These are phyloP conservation scores for Phytophthora colocasiae DNA, from an alignment of 352 stramenopile species.

Conservation along the genomic window DNA sequence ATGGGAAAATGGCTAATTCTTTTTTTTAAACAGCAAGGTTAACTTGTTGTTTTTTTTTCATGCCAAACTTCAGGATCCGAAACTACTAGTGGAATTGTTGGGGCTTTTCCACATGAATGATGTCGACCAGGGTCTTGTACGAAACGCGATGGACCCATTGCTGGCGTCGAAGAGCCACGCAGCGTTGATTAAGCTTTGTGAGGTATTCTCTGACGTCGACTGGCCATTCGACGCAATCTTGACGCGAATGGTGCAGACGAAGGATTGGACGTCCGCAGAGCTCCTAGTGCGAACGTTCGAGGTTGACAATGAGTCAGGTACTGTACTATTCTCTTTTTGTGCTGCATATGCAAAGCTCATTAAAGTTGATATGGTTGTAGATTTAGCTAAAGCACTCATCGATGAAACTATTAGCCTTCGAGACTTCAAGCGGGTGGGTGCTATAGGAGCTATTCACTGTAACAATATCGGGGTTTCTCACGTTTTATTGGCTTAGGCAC, in stretches of 20 bases:
- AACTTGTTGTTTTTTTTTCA: neutral
- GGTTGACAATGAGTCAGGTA: constrained; percentile 15
- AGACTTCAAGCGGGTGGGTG: constrained; percentile 66
- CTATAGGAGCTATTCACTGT: neutral
- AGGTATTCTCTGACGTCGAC: constrained; percentile 36
- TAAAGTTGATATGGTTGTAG: neutral
- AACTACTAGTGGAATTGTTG: constrained; percentile 66
- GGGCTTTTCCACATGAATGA: constrained; percentile 61
- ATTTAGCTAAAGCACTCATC: constrained; percentile 49
- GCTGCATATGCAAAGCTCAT: neutral
- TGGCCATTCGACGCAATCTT: constrained; percentile 51
- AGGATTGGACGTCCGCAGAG: constrained; percentile 72
- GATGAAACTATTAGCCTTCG: constrained; percentile 56
- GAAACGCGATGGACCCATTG: constrained; percentile 29
- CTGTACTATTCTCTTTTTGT: neutral
- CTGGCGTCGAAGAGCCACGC: constrained; percentile 53
- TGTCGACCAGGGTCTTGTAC: constrained; percentile 33
- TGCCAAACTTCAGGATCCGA: constrained; percentile 43
- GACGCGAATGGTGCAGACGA: constrained; percentile 46
- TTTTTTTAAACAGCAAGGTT: neutral
- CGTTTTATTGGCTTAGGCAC: constrained; percentile 37
- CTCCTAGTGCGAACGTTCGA: constrained; percentile 55
- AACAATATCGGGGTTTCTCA: neutral
- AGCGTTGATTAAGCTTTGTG: constrained; percentile 58
- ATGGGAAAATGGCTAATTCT: neutral